These are phyloP conservation scores for Phellinidium pouzarii DNA, from an alignment of 1,284 basidiomycete species.

Conservation along the genomic window DNA sequence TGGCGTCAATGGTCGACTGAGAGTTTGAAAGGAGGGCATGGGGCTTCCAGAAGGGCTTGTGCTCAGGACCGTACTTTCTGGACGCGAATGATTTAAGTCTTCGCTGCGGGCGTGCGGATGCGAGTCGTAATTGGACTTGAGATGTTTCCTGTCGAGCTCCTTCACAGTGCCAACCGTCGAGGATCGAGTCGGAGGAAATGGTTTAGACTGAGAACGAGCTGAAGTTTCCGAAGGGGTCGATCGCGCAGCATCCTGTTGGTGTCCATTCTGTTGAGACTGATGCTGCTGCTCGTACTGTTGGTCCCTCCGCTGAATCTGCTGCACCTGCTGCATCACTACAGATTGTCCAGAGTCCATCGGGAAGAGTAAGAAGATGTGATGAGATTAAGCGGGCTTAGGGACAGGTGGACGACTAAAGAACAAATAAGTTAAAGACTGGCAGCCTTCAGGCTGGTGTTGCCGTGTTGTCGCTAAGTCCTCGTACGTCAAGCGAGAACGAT, in stretches of 20 bases:
- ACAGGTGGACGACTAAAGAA: constrained; percentile 4
- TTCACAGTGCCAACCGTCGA: constrained; percentile 48
- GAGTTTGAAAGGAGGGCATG: constrained; percentile 41
- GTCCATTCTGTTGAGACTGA: constrained; percentile 9
- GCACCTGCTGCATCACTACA: background rate
- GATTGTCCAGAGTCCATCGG: background rate
- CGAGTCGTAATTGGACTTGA: constrained; percentile 31
- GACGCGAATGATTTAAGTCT: constrained; percentile 51
- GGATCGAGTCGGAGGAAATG: constrained; percentile 49
- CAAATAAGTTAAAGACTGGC: constrained; percentile 10
- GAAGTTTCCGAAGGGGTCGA: constrained; percentile 7
- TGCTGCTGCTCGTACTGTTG: background rate
- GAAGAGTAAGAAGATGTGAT: constrained; percentile 1
- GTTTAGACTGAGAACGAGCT: constrained; percentile 15
- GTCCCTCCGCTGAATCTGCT: constrained; percentile 6
- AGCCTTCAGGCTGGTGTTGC: background rate
- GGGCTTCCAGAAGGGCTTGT: constrained; percentile 28
- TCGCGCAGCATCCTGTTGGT: constrained; percentile 15
- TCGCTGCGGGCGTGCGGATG: constrained; percentile 53
- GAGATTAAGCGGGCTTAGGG: background rate
- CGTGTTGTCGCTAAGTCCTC: constrained; percentile 9
- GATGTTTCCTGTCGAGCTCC: constrained; percentile 46
- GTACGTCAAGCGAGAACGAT: constrained; percentile 6
- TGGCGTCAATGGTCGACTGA: constrained; percentile 16
- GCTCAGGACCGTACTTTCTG: constrained; percentile 8